A percentile compares a stretch with the other conserved stretches of the same genome.
Conservation (phyloP, 805 yeast genomes). For the Ogataea zsoltii region DNA sequence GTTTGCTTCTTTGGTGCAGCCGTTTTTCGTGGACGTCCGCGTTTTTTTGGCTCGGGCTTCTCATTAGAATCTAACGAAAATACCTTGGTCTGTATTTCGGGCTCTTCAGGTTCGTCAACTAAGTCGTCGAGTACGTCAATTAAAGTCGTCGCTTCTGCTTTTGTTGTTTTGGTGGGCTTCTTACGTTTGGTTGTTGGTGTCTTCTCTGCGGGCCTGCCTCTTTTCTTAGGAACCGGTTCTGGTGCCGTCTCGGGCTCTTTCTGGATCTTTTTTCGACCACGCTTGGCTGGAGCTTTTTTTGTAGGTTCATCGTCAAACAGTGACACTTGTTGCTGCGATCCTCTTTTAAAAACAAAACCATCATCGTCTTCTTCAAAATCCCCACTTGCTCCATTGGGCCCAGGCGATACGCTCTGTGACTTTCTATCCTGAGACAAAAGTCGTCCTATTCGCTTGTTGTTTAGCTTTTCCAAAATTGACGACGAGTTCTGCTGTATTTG, state of each 20-base stretch:
- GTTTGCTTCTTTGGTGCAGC: not conserved
- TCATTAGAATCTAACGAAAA: slow-evolving; percentile 7
- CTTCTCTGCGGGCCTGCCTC: not conserved
- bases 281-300: not conserved
- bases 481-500: slow-evolving; percentile 17
- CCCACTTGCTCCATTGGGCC: slow-evolving; percentile 1
- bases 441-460: slow-evolving; percentile 14
- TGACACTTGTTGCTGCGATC: slow-evolving; percentile 8
- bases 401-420: slow-evolving; percentile 9
- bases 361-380: slow-evolving; percentile 23
- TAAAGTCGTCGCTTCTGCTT: slow-evolving; percentile 3
- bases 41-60: not conserved
- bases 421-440: slow-evolving; percentile 14
- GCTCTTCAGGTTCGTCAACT: slow-evolving; percentile 1
- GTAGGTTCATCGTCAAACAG: not conserved
- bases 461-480: slow-evolving; percentile 12
- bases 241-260: not conserved
- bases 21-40: slow-evolving; percentile 3
- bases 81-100: slow-evolving; percentile 1
- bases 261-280: slow-evolving; percentile 1
- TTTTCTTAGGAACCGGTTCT: not conserved
- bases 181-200: slow-evolving; percentile 1
- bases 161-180: not conserved
- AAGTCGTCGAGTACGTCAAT: slow-evolving; percentile 3
- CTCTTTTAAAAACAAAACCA: slow-evolving; percentile 24